Percentiles rank a stretch among this genome's conserved stretches.
Evolutionary conservation across 345 rosid genomes (phyloP).

Genomic region (Combretum micranthum): DNA sequence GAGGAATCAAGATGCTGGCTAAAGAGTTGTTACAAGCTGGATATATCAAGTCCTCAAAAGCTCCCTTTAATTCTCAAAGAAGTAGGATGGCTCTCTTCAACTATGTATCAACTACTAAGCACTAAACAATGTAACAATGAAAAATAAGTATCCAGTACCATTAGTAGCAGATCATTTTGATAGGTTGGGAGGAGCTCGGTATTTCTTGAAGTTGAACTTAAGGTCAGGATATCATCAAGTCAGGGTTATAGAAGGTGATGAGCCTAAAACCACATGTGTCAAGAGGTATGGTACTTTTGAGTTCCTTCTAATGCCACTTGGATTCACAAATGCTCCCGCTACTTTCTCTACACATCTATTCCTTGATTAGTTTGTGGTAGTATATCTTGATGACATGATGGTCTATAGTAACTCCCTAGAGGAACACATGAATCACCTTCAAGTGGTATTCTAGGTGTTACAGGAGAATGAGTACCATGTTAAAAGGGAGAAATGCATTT

Average conservation of each 20-base stretch:
- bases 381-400: neutral
- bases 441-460: too few species aligned
- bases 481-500: too few species aligned
- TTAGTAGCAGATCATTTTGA: neutral
- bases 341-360: constrained; percentile 3
- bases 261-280: neutral
- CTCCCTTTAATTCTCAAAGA: neutral
- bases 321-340: neutral
- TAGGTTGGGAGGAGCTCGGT: neutral
- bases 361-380: neutral
- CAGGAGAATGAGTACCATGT: too few species aligned
- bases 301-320: constrained; percentile 5
- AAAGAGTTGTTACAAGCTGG: neutral
- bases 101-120: constrained; percentile 1
- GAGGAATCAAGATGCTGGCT: neutral
- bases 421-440: too few species aligned
- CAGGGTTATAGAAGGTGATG: neutral
- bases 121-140: neutral
- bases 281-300: neutral
- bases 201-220: constrained; percentile 3
- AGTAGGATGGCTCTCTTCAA: neutral
- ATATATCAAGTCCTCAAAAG: neutral
- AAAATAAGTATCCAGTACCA: constrained; percentile 1
- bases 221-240: constrained; percentile 2
- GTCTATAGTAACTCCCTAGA: too few species aligned